Base-by-base conservation (phyloP, 2,329 filamentous ascomycete genomes). In the Grosmannia huntii region DNA sequence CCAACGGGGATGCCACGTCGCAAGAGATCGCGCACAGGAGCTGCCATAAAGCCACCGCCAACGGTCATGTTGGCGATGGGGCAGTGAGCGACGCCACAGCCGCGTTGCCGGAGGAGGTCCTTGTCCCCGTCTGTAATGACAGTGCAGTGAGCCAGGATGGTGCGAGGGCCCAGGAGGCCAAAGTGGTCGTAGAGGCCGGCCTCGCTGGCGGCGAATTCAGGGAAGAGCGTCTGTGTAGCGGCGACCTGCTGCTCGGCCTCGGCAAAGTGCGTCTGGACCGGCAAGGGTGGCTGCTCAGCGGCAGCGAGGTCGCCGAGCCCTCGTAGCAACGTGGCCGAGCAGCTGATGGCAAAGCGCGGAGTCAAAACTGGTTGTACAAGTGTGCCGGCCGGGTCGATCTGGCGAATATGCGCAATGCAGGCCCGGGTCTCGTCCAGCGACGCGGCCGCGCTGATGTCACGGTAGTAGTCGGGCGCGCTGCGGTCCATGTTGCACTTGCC, bases 241-340 rank as follows among this genome's bases (percentile, higher is more conserved):
- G 71, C 62, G 57, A 84, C 80, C 66, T 86, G 83, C 60, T 83
- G 77, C 63, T 75, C 71, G 0, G 83, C 81, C 65, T 86, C 83
- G 67, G 84, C 81, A 71, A 86, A 85, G 66, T 86, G 84, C 3
- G 83, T 86, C 68, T 87, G 83, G 36, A 87, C 78, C 0, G 79
- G 73, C 23, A 86, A 65, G 1, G 73, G 67, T 19, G 49, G 23
- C 58, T 85, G 41, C 4, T 16, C 72, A 11, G 71, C 62, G 4
- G 64, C 62, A 0, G 78, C 78, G 27, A 86, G 75, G 1, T 69
- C 65, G 0, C 84, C 84, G 1, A 87, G 70, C 0, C 81, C 80
- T 0, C 64, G 58, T 2, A 87, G 73, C 0, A 86, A 70, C 3
- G 75, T 72, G 0, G 74, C 67, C 0, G 76, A 76, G 65, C 84